Conservation (phyloP, 495 filamentous ascomycete species). For the Hapsidospora chrysogenum region DNA sequence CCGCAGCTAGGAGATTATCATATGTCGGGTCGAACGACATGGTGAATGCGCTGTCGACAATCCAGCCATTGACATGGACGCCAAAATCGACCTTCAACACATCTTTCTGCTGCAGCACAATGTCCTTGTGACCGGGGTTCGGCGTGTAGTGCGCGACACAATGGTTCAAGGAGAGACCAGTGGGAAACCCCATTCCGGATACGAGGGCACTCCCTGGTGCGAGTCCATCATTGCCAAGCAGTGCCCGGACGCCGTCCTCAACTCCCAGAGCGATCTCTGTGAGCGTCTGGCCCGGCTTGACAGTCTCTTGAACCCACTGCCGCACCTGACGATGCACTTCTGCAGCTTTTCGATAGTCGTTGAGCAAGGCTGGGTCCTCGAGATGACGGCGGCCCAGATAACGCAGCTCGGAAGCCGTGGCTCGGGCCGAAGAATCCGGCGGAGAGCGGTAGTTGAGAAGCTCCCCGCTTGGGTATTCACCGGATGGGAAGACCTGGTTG, state of each 20-base stretch:
- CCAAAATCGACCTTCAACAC: constrained; percentile 91
- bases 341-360: constrained; percentile 72
- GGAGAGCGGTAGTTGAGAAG: constrained; percentile 56
- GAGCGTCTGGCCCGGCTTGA: constrained; percentile 66
- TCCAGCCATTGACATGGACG: constrained; percentile 76
- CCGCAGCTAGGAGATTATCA: constrained; percentile 69
- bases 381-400: constrained; percentile 66
- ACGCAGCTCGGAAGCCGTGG: constrained; percentile 73
- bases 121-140: constrained; percentile 66
- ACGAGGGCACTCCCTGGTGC: constrained; percentile 61
- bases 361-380: constrained; percentile 43
- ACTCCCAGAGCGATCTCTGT: constrained; percentile 73
- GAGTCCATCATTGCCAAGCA: constrained; percentile 62
- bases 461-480: constrained; percentile 37
- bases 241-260: constrained; percentile 63
- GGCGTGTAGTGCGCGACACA: constrained; percentile 79
- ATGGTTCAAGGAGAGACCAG: constrained; percentile 71
- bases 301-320: constrained; percentile 61
- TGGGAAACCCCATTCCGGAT: constrained; percentile 79
- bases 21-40: constrained; percentile 74
- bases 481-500: background rate
- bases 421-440: constrained; percentile 70
- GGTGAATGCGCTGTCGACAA: constrained; percentile 86
- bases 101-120: constrained; percentile 59
- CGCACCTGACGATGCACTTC: constrained; percentile 81